Conservation (phyloP, 1,284 basidiomycete genomes). For the Singerocomus inundabilis region DNA sequence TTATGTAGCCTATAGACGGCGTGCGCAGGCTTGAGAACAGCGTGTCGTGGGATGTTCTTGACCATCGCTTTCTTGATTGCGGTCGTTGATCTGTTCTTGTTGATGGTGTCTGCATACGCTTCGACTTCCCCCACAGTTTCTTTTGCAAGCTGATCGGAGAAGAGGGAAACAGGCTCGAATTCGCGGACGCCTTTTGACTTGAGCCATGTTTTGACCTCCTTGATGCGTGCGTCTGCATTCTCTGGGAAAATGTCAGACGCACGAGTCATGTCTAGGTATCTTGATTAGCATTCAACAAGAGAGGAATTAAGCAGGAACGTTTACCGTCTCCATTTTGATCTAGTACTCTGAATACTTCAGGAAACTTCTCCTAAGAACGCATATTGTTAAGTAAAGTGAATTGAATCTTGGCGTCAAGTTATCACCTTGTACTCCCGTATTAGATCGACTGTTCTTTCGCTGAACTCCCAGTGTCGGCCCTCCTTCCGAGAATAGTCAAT, state of each 20-base stretch:
- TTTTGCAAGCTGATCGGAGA: slow-evolving; percentile 89
- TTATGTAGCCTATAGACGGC: slow-evolving; percentile 87
- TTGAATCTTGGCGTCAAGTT: background rate
- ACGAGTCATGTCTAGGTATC: slow-evolving; percentile 65
- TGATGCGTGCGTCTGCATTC: slow-evolving; percentile 71
- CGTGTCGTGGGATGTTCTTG: slow-evolving; percentile 91
- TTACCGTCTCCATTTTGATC: slow-evolving; percentile 70
- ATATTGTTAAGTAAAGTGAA: background rate
- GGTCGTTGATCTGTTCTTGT: slow-evolving; percentile 53
- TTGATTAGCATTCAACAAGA: slow-evolving; percentile 8
- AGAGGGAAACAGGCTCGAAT: slow-evolving; percentile 91
- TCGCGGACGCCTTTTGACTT: slow-evolving; percentile 84
- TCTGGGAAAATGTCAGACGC: slow-evolving; percentile 72
- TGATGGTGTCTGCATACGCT: slow-evolving; percentile 67
- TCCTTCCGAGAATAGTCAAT: slow-evolving; percentile 90
- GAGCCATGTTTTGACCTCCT: slow-evolving; percentile 84
- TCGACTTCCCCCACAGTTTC: slow-evolving; percentile 83
- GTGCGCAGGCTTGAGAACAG: slow-evolving; percentile 91
- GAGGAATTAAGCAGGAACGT: slow-evolving; percentile 15
- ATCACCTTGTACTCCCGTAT: slow-evolving; percentile 79
- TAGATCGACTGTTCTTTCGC: slow-evolving; percentile 80
- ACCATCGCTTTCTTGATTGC: slow-evolving; percentile 88
- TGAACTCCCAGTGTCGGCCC: slow-evolving; percentile 90
- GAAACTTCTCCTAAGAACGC: slow-evolving; percentile 59
- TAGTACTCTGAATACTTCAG: slow-evolving; percentile 74